Percentiles rank a stretch among this genome's conserved stretches.
Evolutionary conservation across 331 rosid species (phyloP).

Genomic region (Malus hybrid): DNA sequence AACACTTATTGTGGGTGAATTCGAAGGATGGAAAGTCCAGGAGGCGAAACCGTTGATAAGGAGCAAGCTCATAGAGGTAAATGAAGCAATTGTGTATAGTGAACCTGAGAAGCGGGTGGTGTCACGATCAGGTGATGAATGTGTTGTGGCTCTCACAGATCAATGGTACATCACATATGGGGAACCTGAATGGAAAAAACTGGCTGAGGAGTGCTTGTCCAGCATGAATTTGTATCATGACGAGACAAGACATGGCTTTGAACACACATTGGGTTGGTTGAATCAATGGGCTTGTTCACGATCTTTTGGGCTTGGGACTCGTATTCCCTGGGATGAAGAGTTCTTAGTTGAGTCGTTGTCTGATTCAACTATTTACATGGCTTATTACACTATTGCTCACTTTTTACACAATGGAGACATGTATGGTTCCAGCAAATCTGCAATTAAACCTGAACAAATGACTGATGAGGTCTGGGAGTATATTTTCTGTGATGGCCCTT

Average conservation of each 20-base stretch:
- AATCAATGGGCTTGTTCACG: conserved; percentile 96
- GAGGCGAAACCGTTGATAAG: conserved; percentile 80
- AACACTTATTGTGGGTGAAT: conserved; percentile 73
- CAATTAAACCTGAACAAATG: conserved; percentile 62
- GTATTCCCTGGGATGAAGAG: conserved; percentile 92
- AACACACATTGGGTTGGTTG: conserved; percentile 81
- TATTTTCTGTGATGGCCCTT: conserved; percentile 61
- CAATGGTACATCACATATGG: conserved; percentile 96
- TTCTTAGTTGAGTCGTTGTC: conserved; percentile 83
- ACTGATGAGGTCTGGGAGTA: conserved; percentile 87
- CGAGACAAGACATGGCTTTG: conserved; percentile 81
- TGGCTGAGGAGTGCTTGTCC: conserved; percentile 75
- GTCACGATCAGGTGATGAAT: conserved; percentile 90
- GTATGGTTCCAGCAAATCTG: conserved; percentile 48
- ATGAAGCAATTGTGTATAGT: conserved; percentile 67
- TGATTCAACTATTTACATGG: conserved; percentile 95
- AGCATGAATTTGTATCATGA: conserved; percentile 59
- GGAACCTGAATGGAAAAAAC: conserved; percentile 70
- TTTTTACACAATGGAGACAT: conserved; percentile 62
- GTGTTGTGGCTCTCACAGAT: conserved; percentile 93
- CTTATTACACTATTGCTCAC: conserved; percentile 88
- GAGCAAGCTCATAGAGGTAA: conserved; percentile 63
- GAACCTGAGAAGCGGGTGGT: conserved; percentile 84
- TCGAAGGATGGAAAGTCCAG: conserved; percentile 64
- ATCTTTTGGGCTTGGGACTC: conserved; percentile 88